Conservation (phyloP, 352 stramenopile genomes). For the Globisporangium uncinulatum region DNA sequence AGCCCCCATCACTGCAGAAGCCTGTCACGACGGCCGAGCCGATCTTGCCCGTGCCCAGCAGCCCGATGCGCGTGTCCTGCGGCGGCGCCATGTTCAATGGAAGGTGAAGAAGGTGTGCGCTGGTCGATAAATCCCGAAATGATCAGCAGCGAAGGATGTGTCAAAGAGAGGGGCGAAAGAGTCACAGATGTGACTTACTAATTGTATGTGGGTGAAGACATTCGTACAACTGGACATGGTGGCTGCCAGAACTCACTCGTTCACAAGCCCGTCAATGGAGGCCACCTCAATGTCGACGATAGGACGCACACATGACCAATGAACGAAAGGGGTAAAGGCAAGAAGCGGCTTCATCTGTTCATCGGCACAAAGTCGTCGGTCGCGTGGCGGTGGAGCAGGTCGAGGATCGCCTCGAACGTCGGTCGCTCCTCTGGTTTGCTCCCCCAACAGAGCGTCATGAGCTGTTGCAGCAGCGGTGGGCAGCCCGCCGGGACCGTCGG, state of each 20-base stretch:
- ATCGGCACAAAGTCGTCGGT: conserved; percentile 16
- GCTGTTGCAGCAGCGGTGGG: conserved; percentile 71
- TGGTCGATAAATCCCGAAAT: background rate
- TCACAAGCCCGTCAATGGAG: no score
- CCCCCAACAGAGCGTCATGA: conserved; percentile 83
- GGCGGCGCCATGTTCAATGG: conserved; percentile 37
- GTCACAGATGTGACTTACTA: no score
- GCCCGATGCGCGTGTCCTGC: conserved; percentile 54
- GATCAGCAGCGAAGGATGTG: no score
- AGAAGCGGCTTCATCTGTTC: conserved; percentile 1
- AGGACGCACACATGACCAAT: background rate
- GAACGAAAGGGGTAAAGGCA: background rate
- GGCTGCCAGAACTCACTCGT: no score
- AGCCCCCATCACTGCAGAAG: conserved; percentile 74
- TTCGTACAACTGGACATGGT: no score
- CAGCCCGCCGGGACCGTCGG: conserved; percentile 73
- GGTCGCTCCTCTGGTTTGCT: conserved; percentile 68
- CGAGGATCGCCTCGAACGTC: conserved; percentile 77
- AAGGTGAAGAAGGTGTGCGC: background rate
- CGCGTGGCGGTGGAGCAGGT: conserved; percentile 43
- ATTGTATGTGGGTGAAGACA: no score
- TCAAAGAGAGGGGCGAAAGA: no score
- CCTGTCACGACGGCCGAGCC: conserved; percentile 75
- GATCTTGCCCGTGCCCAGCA: conserved; percentile 85
- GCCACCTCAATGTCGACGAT: background rate